Percentiles rank a stretch among this genome's conserved stretches.
phyloP scores from a whole-genome alignment of 2,329 filamentous ascomycete genomes.

The Cyphellophora attinorum region DNA sequence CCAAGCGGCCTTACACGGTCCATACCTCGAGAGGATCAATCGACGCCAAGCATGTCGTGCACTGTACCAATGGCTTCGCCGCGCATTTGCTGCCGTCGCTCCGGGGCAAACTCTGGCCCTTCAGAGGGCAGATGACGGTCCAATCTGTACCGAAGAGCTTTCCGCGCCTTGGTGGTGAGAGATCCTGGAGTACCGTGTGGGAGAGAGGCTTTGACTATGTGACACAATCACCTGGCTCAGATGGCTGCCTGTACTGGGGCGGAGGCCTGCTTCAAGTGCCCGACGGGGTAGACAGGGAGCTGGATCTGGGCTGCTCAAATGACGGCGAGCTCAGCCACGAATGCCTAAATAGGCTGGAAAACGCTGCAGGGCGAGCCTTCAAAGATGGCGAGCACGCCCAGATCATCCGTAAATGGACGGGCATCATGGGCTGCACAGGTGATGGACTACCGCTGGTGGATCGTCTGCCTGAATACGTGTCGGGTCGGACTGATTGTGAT shows the following conservation, averaged over 20 bases:
- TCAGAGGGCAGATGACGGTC: slow-evolving; percentile 35
- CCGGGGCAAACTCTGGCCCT: slow-evolving; percentile 27
- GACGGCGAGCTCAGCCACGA: slow-evolving; percentile 20
- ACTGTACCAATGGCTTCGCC: slow-evolving; percentile 35
- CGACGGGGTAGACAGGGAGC: slow-evolving; percentile 23
- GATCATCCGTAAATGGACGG: slow-evolving; percentile 7
- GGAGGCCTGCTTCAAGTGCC: slow-evolving; percentile 10
- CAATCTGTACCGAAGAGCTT: slow-evolving; percentile 23
- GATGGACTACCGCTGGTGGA: slow-evolving; percentile 23
- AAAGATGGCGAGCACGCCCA: slow-evolving; percentile 9
- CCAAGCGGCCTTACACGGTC: slow-evolving; percentile 21
- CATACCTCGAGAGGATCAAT: slow-evolving; percentile 28
- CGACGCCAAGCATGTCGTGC: slow-evolving; percentile 25
- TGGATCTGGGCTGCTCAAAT: slow-evolving; percentile 26
- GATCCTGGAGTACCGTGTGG: slow-evolving; percentile 13
- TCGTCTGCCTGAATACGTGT: slow-evolving; percentile 9
- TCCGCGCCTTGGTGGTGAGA: slow-evolving; percentile 17
- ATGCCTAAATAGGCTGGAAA: slow-evolving; percentile 10
- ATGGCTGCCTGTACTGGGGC: slow-evolving; percentile 9
- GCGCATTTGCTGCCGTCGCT: slow-evolving; percentile 32
- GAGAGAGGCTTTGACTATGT: slow-evolving; percentile 15
- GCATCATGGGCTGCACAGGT: slow-evolving; percentile 23
- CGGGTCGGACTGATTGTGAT: slow-evolving; percentile 9
- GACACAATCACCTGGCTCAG: slow-evolving; percentile 14
- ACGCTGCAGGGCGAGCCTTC: slow-evolving; percentile 4